Evolutionary conservation across 2,329 filamentous ascomycete species (phyloP), one percentile per base, ranked within the genome.

Genomic region (Venturia nashicola): DNA sequence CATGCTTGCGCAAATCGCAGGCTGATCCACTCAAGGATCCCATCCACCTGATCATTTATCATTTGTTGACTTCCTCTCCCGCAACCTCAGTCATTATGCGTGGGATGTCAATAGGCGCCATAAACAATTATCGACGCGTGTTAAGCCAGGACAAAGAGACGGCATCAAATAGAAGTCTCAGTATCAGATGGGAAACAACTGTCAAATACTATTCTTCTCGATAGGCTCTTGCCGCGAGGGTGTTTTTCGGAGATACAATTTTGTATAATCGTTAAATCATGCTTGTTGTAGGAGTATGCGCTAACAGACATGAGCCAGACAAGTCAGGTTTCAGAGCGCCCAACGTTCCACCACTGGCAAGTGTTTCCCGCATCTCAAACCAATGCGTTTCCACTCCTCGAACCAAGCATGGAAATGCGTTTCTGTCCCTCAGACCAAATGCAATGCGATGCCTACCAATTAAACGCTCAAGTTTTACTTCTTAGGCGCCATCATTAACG

Each of bases 401-500:
- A 23, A 59, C 32, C 34, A 40, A 20, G 2, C 42, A 32, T 5
- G 6, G 14, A 7, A 42, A 42, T 60, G 42, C 59, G 20, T 51
- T 51, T 51, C 20, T 51, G 27, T 16, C 20, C 40, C 12, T 39
- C 12, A 59, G 12, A 59, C 14, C 27, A 34, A 5, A 6, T 7
- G 36, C 18, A 40, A 42, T 42, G 34, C 16, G 27, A 60, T 60
- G 59, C 59, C 57, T 11, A 18, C 27, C 23, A 18, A 34, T 14
- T 23, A 57, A 11, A 34, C 18, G 2, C 6, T 39, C 23, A 18
- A n/a, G 40, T 12, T 59, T 42, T 60, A 60, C 42, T 43, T 44
- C 59, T 75, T 75, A 44, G 76, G 72, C 27, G 81, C 83, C 67
- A 86, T 74, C 36, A 81, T 80, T 51, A 86, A 72, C 3, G 79